Evolutionary conservation across 345 rosid species (phyloP), one percentile per base, ranked within the genome.

Genomic region (Jatropha curcas): DNA sequence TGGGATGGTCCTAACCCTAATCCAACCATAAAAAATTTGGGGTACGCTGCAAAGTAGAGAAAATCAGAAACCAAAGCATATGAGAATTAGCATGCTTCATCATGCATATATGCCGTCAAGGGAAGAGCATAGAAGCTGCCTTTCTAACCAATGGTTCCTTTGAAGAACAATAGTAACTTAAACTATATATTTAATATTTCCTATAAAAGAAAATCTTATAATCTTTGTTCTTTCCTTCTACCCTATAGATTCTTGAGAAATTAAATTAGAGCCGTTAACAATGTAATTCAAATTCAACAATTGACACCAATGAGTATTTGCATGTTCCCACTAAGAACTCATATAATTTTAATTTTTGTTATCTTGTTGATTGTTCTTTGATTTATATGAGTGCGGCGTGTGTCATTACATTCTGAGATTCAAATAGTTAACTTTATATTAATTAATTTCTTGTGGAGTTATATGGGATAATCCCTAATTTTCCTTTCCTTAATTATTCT

Each of bases 341-440:
- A 50, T 50, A 14, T 30, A 20, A 48, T 50, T 67, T 48, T 50
- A 67, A 41, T 7, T 16, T 52, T 51, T 27, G 53, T 28, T 52
- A 51, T 63, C 67, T 63, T 70, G 20, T 41, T 43, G 20, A 33
- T 33, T 39, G 63, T 33, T 43, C 73, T 77, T 30, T 72, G 10
- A 13, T 7, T 7, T 41, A 1, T 41, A n/a, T 41, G n/a, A n/a
- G n/a, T n/a, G n/a, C n/a, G n/a, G 7, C 9, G 11, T 52, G 10
- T 37, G 33, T 10, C n/a, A n/a, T 9, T 62, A 33, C 10, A 35
- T 34, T 62, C 28, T 37, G 35, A 65, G n/a, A 65, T 65, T 65
- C 5, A 65, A 24, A 43, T 25, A 33, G 14, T 5, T 60, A 60
- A 33, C 2, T 34, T 25, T 27, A 9, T 28, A 24, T 16, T 16